A percentile compares a stretch with the other conserved stretches of the same genome.
Conservation (phyloP, 2,329 filamentous ascomycete species). For the Grosmannia clavigera region DNA sequence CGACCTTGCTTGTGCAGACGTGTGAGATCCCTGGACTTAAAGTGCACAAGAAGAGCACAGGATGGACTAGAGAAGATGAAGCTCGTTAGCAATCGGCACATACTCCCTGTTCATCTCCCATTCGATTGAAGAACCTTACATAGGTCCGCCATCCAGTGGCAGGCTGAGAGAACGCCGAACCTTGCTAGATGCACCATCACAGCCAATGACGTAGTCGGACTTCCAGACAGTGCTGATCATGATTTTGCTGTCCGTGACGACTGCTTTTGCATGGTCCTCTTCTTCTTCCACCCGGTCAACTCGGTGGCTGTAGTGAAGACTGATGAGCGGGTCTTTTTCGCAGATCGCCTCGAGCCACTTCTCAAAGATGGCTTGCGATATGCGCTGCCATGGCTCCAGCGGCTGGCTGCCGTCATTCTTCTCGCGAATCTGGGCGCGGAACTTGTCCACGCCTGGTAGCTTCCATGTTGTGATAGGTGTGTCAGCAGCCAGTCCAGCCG, state of each 20-base stretch:
- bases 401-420: constrained; percentile 21
- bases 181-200: constrained; percentile 6
- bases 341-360: constrained; percentile 19
- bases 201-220: constrained; percentile 1
- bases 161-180: neutral
- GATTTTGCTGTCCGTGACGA: neutral
- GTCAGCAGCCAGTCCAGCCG: constrained; percentile 9
- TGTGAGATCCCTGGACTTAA: constrained; percentile 10
- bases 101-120: neutral
- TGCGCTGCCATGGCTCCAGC: constrained; percentile 19
- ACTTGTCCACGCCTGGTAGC: constrained; percentile 8
- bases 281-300: constrained; percentile 1
- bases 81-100: neutral
- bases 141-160: constrained; percentile 7
- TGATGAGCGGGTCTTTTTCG: constrained; percentile 14
- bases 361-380: constrained; percentile 22
- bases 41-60: constrained; percentile 11
- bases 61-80: neutral
- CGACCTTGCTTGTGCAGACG: constrained; percentile 7
- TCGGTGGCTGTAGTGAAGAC: constrained; percentile 15
- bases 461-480: constrained; percentile 11
- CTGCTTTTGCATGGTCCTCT: neutral
- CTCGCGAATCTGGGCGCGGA: constrained; percentile 12
- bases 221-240: neutral
- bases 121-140: neutral